Base-by-base conservation (phyloP, 352 stramenopile genomes). In the Globisporangium perplexum region DNA sequence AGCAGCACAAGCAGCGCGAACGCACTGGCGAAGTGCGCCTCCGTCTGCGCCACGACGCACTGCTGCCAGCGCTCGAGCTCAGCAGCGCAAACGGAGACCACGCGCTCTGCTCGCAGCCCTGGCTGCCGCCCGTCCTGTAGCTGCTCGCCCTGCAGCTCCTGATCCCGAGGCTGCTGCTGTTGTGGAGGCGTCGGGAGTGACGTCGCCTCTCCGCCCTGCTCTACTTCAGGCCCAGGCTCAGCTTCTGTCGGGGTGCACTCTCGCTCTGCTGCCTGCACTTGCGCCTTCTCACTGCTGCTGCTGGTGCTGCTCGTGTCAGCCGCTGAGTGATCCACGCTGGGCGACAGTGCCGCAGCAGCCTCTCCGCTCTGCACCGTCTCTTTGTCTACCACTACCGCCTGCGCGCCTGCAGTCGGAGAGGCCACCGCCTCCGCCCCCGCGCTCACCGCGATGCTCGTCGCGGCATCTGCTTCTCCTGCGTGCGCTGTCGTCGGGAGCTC, bases 11-110 rank as follows among this genome's bases (percentile, higher is more conserved):
- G 49, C 45, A 47, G 41, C 30, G 24, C 26, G 49, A 55, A 81
- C 76, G 22, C 52, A 90, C 79, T 87, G 0, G 74, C 66, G 54
- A 81, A 87, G 55, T 88, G 71, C 42, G 86, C 73, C 65, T 88
- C 79, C 10, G 85, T 69, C 48, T 84, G 72, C 48, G 75, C 57
- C 53, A 76, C 64, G 33, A 82, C 73, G 46, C 59, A 65, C n/a
- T 83, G 66, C 60, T 87, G 69, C 79, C 74, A 88, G 12, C 57
- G 60, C 46, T 87, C 71, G 10, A 90, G 74, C 48, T 88, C 74
- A n/a, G 62, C 58, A n/a, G 69, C 62, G 0, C 69, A 75, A 35
- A 87, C 62, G 0, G 64, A 83, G 24, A 84, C 53, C 42, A 71
- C 56, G 57, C 71, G 49, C 28, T 71, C 47, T 36, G 53, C 18